Percentiles rank a stretch among this genome's conserved stretches.
These are phyloP conservation scores for Rhodomyrtus tomentosa DNA, from an alignment of 345 rosid genomes.

Conservation along the genomic window DNA sequence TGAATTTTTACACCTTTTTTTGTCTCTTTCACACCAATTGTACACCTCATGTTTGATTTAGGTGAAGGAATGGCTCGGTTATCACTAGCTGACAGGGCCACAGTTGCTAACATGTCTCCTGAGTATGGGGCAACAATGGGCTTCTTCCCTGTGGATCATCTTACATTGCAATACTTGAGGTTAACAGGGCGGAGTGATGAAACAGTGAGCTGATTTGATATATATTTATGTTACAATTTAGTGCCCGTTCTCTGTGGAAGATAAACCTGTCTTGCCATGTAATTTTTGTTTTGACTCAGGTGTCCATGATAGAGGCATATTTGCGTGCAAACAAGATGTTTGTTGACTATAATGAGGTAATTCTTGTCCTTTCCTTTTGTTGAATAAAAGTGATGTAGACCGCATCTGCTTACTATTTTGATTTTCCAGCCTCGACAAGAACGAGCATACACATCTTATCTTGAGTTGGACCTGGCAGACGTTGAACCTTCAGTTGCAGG, in stretches of 20 bases:
- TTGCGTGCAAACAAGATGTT: conserved; percentile 86
- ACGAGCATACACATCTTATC: conserved; percentile 58
- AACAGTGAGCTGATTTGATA: conserved; percentile 33
- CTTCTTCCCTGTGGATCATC: conserved; percentile 91
- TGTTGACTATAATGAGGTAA: conserved; percentile 75
- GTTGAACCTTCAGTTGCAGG: conserved; percentile 89
- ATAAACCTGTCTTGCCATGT: not conserved
- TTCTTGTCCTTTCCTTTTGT: not conserved
- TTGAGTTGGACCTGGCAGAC: conserved; percentile 58
- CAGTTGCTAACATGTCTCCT: conserved; percentile 93
- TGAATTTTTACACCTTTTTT: not conserved
- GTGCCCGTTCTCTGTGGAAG: not conserved
- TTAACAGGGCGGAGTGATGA: conserved; percentile 88
- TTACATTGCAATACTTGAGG: conserved; percentile 71
- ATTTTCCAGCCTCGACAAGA: conserved; percentile 58
- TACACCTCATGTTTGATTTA: conserved; percentile 1
- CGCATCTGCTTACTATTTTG: not conserved
- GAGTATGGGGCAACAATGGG: conserved; percentile 99
- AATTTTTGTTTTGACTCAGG: conserved; percentile 19
- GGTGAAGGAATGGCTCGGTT: conserved; percentile 79
- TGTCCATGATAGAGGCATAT: conserved; percentile 73
- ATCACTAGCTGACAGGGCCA: conserved; percentile 87
- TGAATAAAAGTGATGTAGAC: not conserved
- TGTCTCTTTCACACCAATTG: not conserved
- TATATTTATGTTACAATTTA: not conserved